A percentile compares a stretch with the other conserved stretches of the same genome.
phyloP scores from a whole-genome alignment of 352 stramenopile genomes.

The Blastocystis sp. region DNA sequence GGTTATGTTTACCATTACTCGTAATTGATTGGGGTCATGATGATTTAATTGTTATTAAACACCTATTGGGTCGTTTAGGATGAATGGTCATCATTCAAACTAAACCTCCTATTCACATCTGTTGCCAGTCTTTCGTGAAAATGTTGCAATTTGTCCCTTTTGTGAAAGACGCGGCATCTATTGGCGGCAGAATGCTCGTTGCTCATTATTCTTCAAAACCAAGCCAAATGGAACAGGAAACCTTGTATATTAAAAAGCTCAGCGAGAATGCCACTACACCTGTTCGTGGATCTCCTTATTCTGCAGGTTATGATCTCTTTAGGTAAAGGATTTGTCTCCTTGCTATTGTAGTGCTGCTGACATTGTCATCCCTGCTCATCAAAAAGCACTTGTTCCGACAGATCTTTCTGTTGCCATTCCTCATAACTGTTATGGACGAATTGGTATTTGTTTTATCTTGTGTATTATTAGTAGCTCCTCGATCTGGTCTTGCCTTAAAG shows the following conservation, averaged over 20 bases:
- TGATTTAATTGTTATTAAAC: slow-evolving; percentile 1
- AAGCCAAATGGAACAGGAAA: slow-evolving; percentile 52
- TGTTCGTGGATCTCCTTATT: slow-evolving; percentile 72
- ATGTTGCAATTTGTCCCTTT: neutral
- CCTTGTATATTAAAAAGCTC: slow-evolving; percentile 76
- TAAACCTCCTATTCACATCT: neutral
- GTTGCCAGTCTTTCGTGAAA: neutral
- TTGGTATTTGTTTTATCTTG: slow-evolving; percentile 68
- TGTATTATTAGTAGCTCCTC: slow-evolving; percentile 64
- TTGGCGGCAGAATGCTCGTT: neutral
- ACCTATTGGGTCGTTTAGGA: neutral
- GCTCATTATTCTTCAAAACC: neutral
- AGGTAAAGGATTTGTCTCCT: neutral
- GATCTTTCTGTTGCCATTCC: slow-evolving; percentile 88
- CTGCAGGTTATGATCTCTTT: slow-evolving; percentile 76
- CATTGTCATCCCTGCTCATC: slow-evolving; percentile 78
- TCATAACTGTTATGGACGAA: slow-evolving; percentile 84
- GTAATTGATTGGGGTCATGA: neutral
- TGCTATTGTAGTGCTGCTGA: slow-evolving; percentile 71
- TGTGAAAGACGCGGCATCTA: neutral
- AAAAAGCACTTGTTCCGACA: slow-evolving; percentile 90
- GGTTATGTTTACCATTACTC: slow-evolving; percentile 36
- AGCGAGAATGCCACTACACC: slow-evolving; percentile 75
- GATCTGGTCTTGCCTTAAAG: slow-evolving; percentile 88
- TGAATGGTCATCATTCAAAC: neutral